Evolutionary conservation across 805 yeast genomes (phyloP), one percentile per base, ranked within the genome.

Genomic region (Cyberlindnera lachancei): DNA sequence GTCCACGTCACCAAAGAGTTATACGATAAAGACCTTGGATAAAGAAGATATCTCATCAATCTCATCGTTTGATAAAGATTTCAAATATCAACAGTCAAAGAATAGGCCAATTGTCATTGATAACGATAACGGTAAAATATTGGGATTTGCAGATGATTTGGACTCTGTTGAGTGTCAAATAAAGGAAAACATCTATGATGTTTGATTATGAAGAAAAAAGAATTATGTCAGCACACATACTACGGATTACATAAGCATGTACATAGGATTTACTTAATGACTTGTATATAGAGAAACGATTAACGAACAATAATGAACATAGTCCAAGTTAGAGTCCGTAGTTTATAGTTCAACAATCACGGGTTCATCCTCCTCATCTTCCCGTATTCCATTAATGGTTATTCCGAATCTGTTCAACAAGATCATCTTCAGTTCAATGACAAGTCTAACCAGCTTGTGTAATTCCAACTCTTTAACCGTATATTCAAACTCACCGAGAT

Each of bases 291-390:
- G 21, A 19, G 7, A 8, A 8, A 19, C 10, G 21, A 19, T 19
- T 23, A 23, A n/a, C 14, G 13, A n/a, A 10, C 8, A 7, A 23
- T n/a, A 23, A 11, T 7, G 7, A 13, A 23, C 7, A 23, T 9
- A n/a, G 14, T 10, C 12, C n/a, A n/a, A n/a, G n/a, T n/a, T n/a
- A n/a, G 7, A 23, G 3, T 11, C 12, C 7, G 5, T 11, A 12
- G 15, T 14, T 25, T 20, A 25, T 17, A 28, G 9, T 12, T 44
- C 48, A 11, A 50, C 55, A 7, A 50, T 27, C 1, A 46, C 50
- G 2, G 56, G 56, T 5, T 41, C 46, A 2, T 46, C 47, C 2
- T 49, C 53, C 1, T 49, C 54, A 23, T 46, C 52, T 23, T 43
- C 48, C n/a, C 27, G 29, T 0, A 41, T 6, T 1, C 46, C 50